Evolutionary conservation across 495 filamentous ascomycete genomes (phyloP), one percentile per base, ranked within the genome.

Genomic region (Neurospora intermedia): DNA sequence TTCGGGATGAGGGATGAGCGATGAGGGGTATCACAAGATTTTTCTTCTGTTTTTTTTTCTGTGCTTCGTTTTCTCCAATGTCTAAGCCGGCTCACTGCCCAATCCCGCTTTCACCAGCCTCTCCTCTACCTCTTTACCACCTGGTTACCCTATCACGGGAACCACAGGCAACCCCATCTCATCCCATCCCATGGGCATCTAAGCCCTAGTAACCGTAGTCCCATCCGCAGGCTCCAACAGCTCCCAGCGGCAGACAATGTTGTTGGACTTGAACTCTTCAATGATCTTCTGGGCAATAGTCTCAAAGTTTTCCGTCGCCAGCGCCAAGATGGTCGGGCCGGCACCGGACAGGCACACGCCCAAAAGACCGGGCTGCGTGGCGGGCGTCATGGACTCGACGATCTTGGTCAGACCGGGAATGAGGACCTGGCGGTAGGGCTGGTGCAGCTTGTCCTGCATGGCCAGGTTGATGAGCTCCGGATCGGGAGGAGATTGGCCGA

Each of bases 381-480:
- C 86, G 2, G 94, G 95, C 31, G 89, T 95, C 81, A 99, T 91
- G 41, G 90, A 92, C 78, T 91, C 88, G 43, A 98, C 90, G 73
- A 97, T 92, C 77, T 96, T 92, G n/a, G 91, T 91, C 71, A 99
- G 83, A 1, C 96, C 94, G 2, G 95, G 96, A 74, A 99, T 94
- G 69, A 99, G 86, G 15, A 86, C 90, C 80, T 92, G 89, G 59
- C 96, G 90, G 82, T 98, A 97, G 11, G 93, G 95, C 81, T 99
- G 96, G 81, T 99, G 96, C 46, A 99, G 86, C 81, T 93, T 96
- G 83, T 99, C 96, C 82, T 97, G 94, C 96, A 99, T 99, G 39
- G 93, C 95, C 39, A 94, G 87, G 84, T 93, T 97, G 80, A 99
- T 98, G 81, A 94, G 90, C 74, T 94, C 91, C 46, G 95, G 89